Evolutionary conservation across 2,329 filamentous ascomycete genomes (phyloP).

Genomic region (Xylaria sp.): DNA sequence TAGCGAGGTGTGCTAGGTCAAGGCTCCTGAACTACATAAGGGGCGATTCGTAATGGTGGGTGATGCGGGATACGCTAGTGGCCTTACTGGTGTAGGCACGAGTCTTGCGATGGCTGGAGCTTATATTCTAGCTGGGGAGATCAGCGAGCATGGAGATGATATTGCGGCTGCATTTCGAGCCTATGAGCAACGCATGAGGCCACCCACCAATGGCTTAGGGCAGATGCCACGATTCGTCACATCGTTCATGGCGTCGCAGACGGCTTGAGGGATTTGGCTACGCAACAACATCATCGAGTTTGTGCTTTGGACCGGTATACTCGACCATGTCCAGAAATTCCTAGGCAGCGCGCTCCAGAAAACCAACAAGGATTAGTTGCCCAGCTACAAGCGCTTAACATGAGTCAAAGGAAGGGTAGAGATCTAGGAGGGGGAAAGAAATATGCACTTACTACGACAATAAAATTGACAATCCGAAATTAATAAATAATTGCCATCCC

Average conservation of each 20-base stretch:
- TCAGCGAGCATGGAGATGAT: conserved; percentile 39
- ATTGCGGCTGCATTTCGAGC: conserved; percentile 41
- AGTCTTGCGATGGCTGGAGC: conserved; percentile 48
- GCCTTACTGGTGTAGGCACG: conserved; percentile 50
- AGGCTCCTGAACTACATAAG: conserved; percentile 44
- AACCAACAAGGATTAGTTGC: conserved; percentile 45
- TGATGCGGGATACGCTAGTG: conserved; percentile 50
- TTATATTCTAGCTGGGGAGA: conserved; percentile 54
- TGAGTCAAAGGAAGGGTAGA: not conserved
- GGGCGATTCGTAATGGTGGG: conserved; percentile 48
- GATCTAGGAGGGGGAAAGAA: too few relatives aligned
- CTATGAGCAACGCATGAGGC: conserved; percentile 47
- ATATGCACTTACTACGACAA: too few relatives aligned
- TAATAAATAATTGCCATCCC: too few relatives aligned
- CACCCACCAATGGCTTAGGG: conserved; percentile 44
- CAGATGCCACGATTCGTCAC: conserved; percentile 42
- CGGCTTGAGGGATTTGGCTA: conserved; percentile 51
- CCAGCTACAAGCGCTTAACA: conserved; percentile 44
- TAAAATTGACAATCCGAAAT: too few relatives aligned
- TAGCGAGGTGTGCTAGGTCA: conserved; percentile 47
- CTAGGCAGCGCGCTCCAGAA: conserved; percentile 32
- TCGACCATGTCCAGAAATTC: conserved; percentile 40
- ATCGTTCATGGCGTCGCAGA: conserved; percentile 50
- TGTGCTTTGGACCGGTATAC: conserved; percentile 45
- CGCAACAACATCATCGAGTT: conserved; percentile 50